Conservation (phyloP, 2,329 filamentous ascomycete genomes). For the Penicillium thymicola region DNA sequence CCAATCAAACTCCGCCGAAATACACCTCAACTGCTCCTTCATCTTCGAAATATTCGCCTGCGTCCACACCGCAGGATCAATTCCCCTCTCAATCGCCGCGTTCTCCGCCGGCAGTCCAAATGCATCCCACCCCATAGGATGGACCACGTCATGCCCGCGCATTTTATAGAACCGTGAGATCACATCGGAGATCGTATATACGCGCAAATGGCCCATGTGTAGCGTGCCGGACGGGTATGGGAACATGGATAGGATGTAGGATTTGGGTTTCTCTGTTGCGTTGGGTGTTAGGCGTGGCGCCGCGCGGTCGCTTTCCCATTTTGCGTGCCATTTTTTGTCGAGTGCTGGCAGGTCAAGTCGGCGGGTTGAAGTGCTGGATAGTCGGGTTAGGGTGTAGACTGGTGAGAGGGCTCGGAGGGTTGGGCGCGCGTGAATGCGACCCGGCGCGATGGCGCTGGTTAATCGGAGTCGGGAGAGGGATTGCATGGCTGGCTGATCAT, state of each 20-base stretch:
- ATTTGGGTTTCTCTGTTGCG: slow-evolving; percentile 38
- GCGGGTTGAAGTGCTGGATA: slow-evolving; percentile 26
- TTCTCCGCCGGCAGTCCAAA: slow-evolving; percentile 91
- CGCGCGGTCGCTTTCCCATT: slow-evolving; percentile 40
- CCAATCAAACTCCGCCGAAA: slow-evolving; percentile 86
- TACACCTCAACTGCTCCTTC: slow-evolving; percentile 74
- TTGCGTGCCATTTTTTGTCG: slow-evolving; percentile 55
- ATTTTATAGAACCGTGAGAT: slow-evolving; percentile 72
- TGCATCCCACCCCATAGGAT: slow-evolving; percentile 95
- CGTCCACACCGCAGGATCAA: slow-evolving; percentile 77
- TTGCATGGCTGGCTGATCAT: slow-evolving; percentile 29
- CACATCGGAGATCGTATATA: slow-evolving; percentile 88
- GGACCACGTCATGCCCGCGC: slow-evolving; percentile 69
- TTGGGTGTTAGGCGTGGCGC: slow-evolving; percentile 1
- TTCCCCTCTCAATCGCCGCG: slow-evolving; percentile 77
- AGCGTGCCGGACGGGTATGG: slow-evolving; percentile 85
- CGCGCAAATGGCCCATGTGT: slow-evolving; percentile 81
- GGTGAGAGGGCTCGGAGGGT: slow-evolving; percentile 12
- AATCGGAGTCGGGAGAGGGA: slow-evolving; percentile 29
- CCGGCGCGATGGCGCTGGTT: slow-evolving; percentile 19
- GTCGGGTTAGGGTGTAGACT: slow-evolving; percentile 18
- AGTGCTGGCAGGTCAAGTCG: slow-evolving; percentile 46
- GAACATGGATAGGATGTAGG: slow-evolving; percentile 86
- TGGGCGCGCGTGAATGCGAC: slow-evolving; percentile 16
- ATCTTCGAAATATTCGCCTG: slow-evolving; percentile 75